Evolutionary conservation across 345 rosid genomes (phyloP), one percentile per base, ranked within the genome.

Genomic region (Laguncularia racemosa): DNA sequence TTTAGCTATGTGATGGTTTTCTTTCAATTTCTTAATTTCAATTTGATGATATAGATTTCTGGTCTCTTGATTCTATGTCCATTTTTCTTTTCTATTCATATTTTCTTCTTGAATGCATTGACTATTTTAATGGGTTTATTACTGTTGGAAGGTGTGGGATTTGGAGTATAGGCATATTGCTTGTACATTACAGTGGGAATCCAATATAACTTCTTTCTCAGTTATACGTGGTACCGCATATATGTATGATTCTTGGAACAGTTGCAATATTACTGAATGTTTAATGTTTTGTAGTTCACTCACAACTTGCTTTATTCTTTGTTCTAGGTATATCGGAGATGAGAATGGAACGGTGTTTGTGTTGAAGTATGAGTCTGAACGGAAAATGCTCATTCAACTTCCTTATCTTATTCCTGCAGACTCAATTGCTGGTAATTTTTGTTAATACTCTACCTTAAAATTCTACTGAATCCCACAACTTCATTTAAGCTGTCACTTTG

Each of bases 191-290:
- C 72, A 49, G 48, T 88, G 96, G 97, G 91, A 85, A 59, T 80
- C 87, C 59, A 88, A 79, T 67, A 85, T 91, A 61, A 85, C 96
- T 50, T 89, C 91, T 48, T 88, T 91, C 67, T 67, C 89, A 51
- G 83, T 80, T 56, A 84, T 91, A 65, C 70, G 62, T 55, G 84
- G 88, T 77, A 83, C 96, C 54, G 69, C 71, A 67, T 79, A 74
- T 82, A 88, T 91, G 97, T 91, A 84, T 44, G 59, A 33, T 33
- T 33, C 40, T 33, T 33, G 40, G 11, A 33, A 33, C 40, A 33
- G 40, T 33, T 33, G 40, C 40, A 33, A 33, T 9, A 33, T 33
- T 33, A 33, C 9, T 33, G 40, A 33, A 33, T 33, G 40, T 33
- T 33, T 33, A 33, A 7, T 33, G 40, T 33, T 33, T 10, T 33